phyloP scores from a whole-genome alignment of 345 rosid species.

The Eutrema heterophyllum region DNA sequence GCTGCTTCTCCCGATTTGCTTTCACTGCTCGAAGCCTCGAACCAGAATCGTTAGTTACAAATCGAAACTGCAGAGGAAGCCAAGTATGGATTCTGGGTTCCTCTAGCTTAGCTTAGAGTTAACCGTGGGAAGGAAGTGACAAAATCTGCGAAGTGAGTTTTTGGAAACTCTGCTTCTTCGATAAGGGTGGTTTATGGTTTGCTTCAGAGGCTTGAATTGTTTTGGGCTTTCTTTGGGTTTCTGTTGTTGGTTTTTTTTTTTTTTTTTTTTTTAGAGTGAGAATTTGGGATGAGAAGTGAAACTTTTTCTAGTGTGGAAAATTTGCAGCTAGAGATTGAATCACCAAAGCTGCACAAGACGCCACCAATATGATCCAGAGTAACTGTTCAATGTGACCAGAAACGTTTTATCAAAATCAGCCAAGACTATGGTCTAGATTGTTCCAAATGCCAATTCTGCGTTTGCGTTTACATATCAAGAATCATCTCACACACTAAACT shows the following conservation, averaged over 20 bases:
- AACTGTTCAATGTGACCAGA: constrained; percentile 39
- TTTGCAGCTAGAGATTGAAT: constrained; percentile 95
- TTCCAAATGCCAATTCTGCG: not conserved
- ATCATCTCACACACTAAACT: not conserved
- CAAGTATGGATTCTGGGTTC: not conserved
- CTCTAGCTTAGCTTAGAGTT: not conserved
- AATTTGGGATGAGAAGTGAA: too few species aligned
- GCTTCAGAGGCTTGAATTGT: not conserved
- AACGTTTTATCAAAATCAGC: not conserved
- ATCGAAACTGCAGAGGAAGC: not conserved
- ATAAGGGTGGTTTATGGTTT: not conserved
- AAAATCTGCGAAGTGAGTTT: not conserved
- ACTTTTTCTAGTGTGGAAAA: too few species aligned
- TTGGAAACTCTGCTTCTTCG: not conserved
- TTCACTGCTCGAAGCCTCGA: not conserved
- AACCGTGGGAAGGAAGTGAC: not conserved
- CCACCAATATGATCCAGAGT: constrained; percentile 90
- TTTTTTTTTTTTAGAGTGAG: too few species aligned
- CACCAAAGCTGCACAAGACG: constrained; percentile 86
- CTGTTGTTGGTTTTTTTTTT: too few species aligned
- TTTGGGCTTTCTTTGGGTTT: constrained; percentile 3
- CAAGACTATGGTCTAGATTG: not conserved
- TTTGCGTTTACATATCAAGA: not conserved
- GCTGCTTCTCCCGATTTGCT: constrained; percentile 3
- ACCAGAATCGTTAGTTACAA: not conserved